phyloP scores from a whole-genome alignment of 2,329 filamentous ascomycete genomes.

The Botrytis hyacinthi region DNA sequence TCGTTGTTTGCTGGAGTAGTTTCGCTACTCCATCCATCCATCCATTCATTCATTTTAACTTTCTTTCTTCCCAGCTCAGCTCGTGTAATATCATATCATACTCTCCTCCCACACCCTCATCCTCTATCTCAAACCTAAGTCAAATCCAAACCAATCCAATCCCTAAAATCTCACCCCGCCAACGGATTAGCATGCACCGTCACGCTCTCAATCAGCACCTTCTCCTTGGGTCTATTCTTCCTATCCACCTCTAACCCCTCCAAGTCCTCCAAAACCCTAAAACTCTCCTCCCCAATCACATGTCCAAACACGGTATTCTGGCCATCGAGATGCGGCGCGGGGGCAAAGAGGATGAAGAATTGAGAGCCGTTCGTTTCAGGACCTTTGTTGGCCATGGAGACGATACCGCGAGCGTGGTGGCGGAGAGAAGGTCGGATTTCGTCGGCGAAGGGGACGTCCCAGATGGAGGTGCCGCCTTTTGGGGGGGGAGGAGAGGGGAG shows the following conservation, averaged over 20 bases:
- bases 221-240: conserved; percentile 70
- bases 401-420: conserved; percentile 66
- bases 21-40: neutral
- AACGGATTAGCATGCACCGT: conserved; percentile 59
- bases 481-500: conserved; percentile 59
- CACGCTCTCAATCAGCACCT: conserved; percentile 64
- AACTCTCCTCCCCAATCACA: conserved; percentile 62
- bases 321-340: conserved; percentile 77
- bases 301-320: conserved; percentile 83
- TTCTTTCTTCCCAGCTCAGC: neutral
- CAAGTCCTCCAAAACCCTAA: conserved; percentile 66
- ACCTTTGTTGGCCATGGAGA: conserved; percentile 79
- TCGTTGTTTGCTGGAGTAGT: neutral
- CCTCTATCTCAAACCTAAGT: neutral
- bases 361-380: conserved; percentile 73
- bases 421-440: conserved; percentile 71
- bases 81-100: neutral
- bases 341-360: conserved; percentile 78
- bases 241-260: conserved; percentile 73
- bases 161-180: neutral
- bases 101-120: no score
- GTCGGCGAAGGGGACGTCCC: conserved; percentile 71
- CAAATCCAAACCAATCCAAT: no score
- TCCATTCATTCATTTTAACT: neutral
- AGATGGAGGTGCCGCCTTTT: conserved; percentile 72